phyloP scores from a whole-genome alignment of 805 yeast species.

The Pichia insulana region DNA sequence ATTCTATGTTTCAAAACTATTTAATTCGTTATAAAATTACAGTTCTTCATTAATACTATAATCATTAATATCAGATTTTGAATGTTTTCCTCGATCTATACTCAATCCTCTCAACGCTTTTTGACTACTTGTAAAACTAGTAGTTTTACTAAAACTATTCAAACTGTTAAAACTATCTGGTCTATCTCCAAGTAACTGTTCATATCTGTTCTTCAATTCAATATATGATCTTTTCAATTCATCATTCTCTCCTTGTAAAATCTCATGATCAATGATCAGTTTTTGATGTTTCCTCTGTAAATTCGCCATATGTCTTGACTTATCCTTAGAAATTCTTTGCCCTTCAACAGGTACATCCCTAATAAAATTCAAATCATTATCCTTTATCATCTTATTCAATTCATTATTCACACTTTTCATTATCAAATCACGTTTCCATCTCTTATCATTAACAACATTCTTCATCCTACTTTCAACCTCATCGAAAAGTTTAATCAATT shows the following conservation, averaged over 20 bases:
- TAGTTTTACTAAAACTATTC: background rate
- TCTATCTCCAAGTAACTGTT: background rate
- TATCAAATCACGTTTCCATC: background rate
- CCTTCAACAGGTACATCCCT: background rate
- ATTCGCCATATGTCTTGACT: background rate
- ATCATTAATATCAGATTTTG: background rate
- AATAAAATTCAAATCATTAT: background rate
- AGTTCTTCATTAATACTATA: background rate
- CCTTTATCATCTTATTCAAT: background rate
- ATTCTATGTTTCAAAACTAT: conserved; percentile 63
- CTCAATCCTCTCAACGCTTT: background rate
- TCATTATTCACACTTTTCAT: background rate
- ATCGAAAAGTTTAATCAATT: background rate
- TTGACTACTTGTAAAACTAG: background rate
- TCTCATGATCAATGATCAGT: background rate
- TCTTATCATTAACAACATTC: background rate
- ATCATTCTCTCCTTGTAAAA: background rate
- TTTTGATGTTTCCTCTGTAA: conserved; percentile 1
- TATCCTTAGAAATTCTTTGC: background rate
- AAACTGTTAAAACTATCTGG: background rate
- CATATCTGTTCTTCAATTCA: background rate
- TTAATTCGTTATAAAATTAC: conserved; percentile 16
- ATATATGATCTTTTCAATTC: background rate
- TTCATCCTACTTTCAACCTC: background rate
- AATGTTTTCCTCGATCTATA: background rate